Evolutionary conservation across 2,329 filamentous ascomycete species (phyloP).

Genomic region (Chaetomiaceae sp.): DNA sequence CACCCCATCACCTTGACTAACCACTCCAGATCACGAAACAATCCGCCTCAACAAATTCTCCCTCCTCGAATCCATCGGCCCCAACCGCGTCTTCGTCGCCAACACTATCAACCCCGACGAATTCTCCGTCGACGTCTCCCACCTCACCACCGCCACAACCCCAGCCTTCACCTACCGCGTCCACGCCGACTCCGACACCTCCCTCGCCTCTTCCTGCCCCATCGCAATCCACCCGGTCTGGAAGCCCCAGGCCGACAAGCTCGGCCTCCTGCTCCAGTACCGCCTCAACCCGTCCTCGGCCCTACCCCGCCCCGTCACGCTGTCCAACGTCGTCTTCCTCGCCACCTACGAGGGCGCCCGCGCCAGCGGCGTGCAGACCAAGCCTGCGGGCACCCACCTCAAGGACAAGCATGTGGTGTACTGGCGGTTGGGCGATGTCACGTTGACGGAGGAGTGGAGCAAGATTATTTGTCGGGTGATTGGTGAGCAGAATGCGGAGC

Average conservation of each 20-base stretch:
- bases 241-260: slow-evolving; percentile 79
- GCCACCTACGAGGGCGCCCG: slow-evolving; percentile 65
- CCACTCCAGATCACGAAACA: slow-evolving; percentile 49
- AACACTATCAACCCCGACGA: slow-evolving; percentile 64
- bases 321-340: slow-evolving; percentile 70
- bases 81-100: slow-evolving; percentile 85
- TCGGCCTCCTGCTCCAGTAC: slow-evolving; percentile 83
- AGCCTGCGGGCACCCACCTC: slow-evolving; percentile 73
- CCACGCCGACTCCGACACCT: slow-evolving; percentile 57
- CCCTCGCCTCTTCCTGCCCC: slow-evolving; percentile 58
- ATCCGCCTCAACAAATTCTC: slow-evolving; percentile 86
- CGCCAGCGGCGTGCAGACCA: slow-evolving; percentile 67
- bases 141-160: slow-evolving; percentile 63
- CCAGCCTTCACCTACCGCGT: slow-evolving; percentile 92
- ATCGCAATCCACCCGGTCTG: slow-evolving; percentile 70
- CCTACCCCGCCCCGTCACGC: slow-evolving; percentile 39
- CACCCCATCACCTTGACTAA: slow-evolving; percentile 18
- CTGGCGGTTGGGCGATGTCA: slow-evolving; percentile 76
- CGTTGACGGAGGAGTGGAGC: slow-evolving; percentile 58
- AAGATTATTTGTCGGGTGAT: slow-evolving; percentile 81
- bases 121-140: slow-evolving; percentile 70
- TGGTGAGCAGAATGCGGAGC: slow-evolving; percentile 64
- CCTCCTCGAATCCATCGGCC: slow-evolving; percentile 84
- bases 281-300: slow-evolving; percentile 68
- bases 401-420: slow-evolving; percentile 73